These are phyloP conservation scores for Coemansia pectinata DNA, from an alignment of 192 early-diverging fungal species.

Conservation along the genomic window DNA sequence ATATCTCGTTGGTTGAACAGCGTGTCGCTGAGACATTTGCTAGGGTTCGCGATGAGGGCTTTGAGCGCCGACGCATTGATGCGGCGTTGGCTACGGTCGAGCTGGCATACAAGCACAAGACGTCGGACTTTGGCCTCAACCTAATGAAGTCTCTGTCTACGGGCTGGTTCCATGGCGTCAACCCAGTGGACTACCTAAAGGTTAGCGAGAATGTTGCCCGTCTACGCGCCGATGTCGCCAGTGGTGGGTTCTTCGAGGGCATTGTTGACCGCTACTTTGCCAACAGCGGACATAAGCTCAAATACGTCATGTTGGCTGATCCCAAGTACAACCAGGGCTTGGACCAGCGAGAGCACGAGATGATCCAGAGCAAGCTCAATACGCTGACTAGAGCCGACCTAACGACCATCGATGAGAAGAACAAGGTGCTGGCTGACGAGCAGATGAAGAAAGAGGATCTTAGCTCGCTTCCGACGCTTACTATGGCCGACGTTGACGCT, in stretches of 20 bases:
- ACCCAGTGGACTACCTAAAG: constrained; percentile 81
- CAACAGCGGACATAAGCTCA: constrained; percentile 75
- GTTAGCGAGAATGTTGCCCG: constrained; percentile 75
- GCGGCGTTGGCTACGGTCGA: constrained; percentile 87
- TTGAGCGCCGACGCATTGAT: constrained; percentile 75
- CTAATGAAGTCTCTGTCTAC: constrained; percentile 76
- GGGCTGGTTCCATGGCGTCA: constrained; percentile 85
- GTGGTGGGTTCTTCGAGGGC: constrained; percentile 71
- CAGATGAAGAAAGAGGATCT: constrained; percentile 81
- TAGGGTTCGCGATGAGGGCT: constrained; percentile 68
- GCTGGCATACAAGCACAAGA: constrained; percentile 87
- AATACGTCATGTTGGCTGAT: constrained; percentile 82
- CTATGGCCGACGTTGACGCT: constrained; percentile 71
- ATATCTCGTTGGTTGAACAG: constrained; percentile 66
- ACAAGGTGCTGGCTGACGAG: constrained; percentile 62
- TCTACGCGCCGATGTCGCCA: constrained; percentile 61
- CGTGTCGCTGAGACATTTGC: constrained; percentile 71
- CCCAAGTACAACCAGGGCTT: constrained; percentile 62
- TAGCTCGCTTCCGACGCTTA: constrained; percentile 78
- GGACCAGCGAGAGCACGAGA: constrained; percentile 62
- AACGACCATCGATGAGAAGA: constrained; percentile 63
- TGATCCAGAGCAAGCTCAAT: constrained; percentile 64
- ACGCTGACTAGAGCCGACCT: constrained; percentile 65
- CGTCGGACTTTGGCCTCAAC: constrained; percentile 81
- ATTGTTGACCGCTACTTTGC: constrained; percentile 78